phyloP scores from a whole-genome alignment of 2,329 filamentous ascomycete genomes.

The Epichloe sp. region DNA sequence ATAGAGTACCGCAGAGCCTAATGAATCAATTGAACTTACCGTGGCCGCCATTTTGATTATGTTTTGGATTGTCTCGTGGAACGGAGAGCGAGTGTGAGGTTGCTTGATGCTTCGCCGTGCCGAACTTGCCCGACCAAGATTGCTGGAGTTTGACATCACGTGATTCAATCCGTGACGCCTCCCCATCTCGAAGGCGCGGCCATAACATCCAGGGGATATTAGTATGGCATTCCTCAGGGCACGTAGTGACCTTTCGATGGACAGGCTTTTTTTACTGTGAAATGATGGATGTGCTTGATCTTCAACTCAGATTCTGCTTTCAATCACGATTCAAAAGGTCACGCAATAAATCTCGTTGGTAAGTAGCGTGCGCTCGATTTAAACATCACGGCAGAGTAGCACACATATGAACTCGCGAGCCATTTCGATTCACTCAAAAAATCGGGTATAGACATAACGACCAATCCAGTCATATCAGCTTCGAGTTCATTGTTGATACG shows the following conservation, averaged over 20 bases:
- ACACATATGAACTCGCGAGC: not conserved
- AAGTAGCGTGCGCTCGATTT: not conserved
- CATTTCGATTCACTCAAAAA: not conserved
- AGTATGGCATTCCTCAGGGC: not conserved
- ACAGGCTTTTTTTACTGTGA: not conserved
- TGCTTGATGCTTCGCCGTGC: conserved; percentile 33
- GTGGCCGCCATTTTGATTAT: conserved; percentile 49
- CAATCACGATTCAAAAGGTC: not conserved
- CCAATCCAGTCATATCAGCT: not conserved
- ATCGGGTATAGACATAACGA: not conserved
- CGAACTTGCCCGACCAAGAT: conserved; percentile 24
- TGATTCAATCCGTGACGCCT: conserved; percentile 10
- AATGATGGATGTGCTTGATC: not conserved
- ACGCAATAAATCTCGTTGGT: not conserved
- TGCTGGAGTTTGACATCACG: conserved; percentile 17
- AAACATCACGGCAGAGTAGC: not conserved
- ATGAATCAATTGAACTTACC: conserved; percentile 36
- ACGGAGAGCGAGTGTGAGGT: conserved; percentile 36
- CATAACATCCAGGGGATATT: not conserved
- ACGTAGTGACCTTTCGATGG: not conserved
- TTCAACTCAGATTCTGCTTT: not conserved
- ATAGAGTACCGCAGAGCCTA: not conserved
- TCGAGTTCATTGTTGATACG: not conserved
- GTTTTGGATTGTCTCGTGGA: conserved; percentile 30
- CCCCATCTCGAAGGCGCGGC: not conserved